Conservation (phyloP, 805 yeast species). For the Wickerhamiella parazyma region DNA sequence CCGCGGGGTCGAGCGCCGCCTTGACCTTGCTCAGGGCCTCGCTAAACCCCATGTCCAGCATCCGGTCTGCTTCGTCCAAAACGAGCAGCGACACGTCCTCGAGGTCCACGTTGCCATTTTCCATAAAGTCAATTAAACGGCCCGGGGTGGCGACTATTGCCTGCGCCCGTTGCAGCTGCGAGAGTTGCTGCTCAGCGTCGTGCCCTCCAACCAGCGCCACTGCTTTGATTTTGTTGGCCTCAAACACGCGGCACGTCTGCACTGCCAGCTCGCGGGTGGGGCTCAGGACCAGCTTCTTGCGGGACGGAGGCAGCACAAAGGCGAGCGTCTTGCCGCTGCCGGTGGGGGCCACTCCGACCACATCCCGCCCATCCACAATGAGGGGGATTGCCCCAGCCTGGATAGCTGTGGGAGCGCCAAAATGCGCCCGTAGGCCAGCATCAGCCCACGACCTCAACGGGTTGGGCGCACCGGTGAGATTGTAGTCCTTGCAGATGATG, state of each 20-base stretch:
- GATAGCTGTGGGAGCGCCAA: slow-evolving; percentile 69
- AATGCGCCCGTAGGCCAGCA: slow-evolving; percentile 28
- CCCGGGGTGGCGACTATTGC: slow-evolving; percentile 93
- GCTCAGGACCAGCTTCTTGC: slow-evolving; percentile 61
- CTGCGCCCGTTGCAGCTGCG: slow-evolving; percentile 51
- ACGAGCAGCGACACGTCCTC: slow-evolving; percentile 52
- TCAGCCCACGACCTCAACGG: slow-evolving; percentile 74
- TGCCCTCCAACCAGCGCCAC: slow-evolving; percentile 79
- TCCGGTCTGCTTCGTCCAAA: slow-evolving; percentile 89
- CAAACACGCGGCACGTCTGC: slow-evolving; percentile 37
- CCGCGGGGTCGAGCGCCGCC: slow-evolving; percentile 36
- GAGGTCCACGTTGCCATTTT: slow-evolving; percentile 47
- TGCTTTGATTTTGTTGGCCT: not conserved
- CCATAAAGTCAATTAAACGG: slow-evolving; percentile 66
- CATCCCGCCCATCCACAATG: slow-evolving; percentile 44
- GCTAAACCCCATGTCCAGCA: slow-evolving; percentile 93
- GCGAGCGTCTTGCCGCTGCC: slow-evolving; percentile 86
- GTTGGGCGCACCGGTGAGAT: slow-evolving; percentile 41
- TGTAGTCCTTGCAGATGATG: slow-evolving; percentile 63
- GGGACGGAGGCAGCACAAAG: slow-evolving; percentile 31
- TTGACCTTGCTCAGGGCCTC: slow-evolving; percentile 55
- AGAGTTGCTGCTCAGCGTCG: slow-evolving; percentile 57
- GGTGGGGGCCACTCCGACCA: slow-evolving; percentile 87
- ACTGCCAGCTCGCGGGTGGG: slow-evolving; percentile 92
- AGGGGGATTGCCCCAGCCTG: slow-evolving; percentile 81